Evolutionary conservation across 2,329 filamentous ascomycete species (phyloP), one percentile per base, ranked within the genome.

Genomic region (Aspergillus fijiensis): DNA sequence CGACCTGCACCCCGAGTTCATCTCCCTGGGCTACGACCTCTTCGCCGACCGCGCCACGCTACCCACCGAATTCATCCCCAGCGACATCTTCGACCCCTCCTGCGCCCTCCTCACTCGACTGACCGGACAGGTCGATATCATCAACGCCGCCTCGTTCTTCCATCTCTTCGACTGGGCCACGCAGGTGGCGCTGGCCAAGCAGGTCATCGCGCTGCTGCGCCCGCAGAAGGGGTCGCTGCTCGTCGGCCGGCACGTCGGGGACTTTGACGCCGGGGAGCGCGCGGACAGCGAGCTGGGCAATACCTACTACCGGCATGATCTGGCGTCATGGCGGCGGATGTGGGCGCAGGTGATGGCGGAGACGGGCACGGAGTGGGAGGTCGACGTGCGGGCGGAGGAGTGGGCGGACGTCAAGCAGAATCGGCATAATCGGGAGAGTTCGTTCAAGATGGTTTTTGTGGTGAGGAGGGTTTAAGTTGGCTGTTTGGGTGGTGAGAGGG

Each of bases 131-230:
- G 7, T 59, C 5, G 49, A 47, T 7, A 47, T 63, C 3, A 47
- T 63, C 33, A 61, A 63, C n/a, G 51, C 59, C 5, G 55, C 55
- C 3, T 61, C 49, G 21, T 63, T 61, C 25, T 52, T 63, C 35
- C 61, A 63, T 35, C 42, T 61, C 4, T 63, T 56, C 21, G 33
- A 61, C 19, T 61, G 59, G 61, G 49, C 50, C 12, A 27, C 35
- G 0, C 51, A 63, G 42, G 42, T 61, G 2, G 12, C 42, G 11
- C 12, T 51, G 5, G 55, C 51, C 2, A 58, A 59, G 27, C 51
- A 53, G 4, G 56, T 63, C 29, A 35, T 61, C 31, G 31, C 54
- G 25, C 12, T 61, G 16, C 12, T 63, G 31, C n/a, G 25, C 5
- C 48, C 31, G 6, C 19, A 49, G 23, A 25, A 21, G 4, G 60